Conservation (phyloP, 768 basidiomycete species). For the Lactarius quietus region DNA sequence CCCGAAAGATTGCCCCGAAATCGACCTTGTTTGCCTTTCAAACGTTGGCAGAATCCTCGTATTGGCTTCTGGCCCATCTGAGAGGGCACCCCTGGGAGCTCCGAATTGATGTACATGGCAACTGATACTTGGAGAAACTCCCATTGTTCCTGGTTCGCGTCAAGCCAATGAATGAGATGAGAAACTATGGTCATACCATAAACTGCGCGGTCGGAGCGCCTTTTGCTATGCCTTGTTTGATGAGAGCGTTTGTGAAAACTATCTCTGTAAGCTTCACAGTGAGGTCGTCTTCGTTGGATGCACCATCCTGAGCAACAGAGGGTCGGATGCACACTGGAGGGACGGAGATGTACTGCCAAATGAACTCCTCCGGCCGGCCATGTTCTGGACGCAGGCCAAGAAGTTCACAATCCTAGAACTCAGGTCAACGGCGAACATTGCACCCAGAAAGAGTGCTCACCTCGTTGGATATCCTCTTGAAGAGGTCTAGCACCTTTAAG, state of each 20-base stretch:
- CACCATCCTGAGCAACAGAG: conserved; percentile 95
- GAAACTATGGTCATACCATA: conserved; percentile 52
- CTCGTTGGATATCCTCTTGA: conserved; percentile 89
- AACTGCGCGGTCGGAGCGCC: conserved; percentile 86
- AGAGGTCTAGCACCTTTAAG: conserved; percentile 87
- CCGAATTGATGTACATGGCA: conserved; percentile 98
- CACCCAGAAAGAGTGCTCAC: conserved; percentile 38
- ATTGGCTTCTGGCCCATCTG: conserved; percentile 91
- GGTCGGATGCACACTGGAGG: conserved; percentile 97
- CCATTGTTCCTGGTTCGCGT: conserved; percentile 83
- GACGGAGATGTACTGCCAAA: conserved; percentile 99
- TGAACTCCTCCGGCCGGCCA: conserved; percentile 93
- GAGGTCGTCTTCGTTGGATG: conserved; percentile 97
- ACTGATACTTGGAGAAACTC: conserved; percentile 93
- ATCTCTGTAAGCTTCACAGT: conserved; percentile 98
- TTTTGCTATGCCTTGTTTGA: conserved; percentile 84
- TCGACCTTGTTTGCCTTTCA: conserved; percentile 98
- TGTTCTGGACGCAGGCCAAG: conserved; percentile 84
- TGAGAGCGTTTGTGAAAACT: conserved; percentile 88
- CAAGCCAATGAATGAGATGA: conserved; percentile 16
- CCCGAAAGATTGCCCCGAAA: conserved; percentile 98
- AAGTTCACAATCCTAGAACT: conserved; percentile 82
- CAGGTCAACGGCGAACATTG: neutral
- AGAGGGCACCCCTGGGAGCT: conserved; percentile 87
- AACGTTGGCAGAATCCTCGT: conserved; percentile 93